These are phyloP conservation scores for Stemphylium vesicarium DNA, from an alignment of 2,329 filamentous ascomycete species.

Conservation along the genomic window DNA sequence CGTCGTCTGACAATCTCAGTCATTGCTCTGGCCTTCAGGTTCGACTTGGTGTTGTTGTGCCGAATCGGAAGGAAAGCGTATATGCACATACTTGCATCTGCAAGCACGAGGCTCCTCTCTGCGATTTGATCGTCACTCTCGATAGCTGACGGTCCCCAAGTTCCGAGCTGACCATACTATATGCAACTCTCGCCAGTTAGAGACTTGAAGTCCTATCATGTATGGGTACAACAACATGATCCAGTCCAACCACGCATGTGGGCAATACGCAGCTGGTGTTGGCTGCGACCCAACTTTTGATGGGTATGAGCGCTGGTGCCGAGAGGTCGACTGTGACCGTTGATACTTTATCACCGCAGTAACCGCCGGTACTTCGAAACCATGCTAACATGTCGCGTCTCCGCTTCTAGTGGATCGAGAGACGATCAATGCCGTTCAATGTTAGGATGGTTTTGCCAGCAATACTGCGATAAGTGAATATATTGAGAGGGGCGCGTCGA, in stretches of 20 bases:
- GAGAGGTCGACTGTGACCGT: background rate
- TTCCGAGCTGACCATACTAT: constrained; percentile 11
- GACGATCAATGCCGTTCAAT: background rate
- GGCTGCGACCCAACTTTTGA: background rate
- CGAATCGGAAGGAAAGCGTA: constrained; percentile 9
- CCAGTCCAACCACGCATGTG: background rate
- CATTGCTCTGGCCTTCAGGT: constrained; percentile 1
- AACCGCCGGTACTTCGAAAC: background rate
- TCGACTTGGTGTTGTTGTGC: constrained; percentile 1
- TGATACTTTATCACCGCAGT: background rate
- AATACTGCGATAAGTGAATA: too few species aligned
- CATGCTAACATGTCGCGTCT: background rate
- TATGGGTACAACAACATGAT: background rate
- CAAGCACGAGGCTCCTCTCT: background rate
- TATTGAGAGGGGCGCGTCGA: too few species aligned
- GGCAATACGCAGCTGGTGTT: background rate
- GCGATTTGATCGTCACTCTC: constrained; percentile 19
- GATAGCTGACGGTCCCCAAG: constrained; percentile 7
- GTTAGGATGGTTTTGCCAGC: too few species aligned
- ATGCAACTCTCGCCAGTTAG: background rate
- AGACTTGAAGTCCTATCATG: background rate
- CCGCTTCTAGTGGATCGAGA: background rate
- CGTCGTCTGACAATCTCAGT: constrained; percentile 7
- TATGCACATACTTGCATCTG: constrained; percentile 5
- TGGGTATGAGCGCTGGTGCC: background rate